Base-by-base conservation (phyloP, 495 filamentous ascomycete species). In the Hyaloscypha hepaticicola region DNA sequence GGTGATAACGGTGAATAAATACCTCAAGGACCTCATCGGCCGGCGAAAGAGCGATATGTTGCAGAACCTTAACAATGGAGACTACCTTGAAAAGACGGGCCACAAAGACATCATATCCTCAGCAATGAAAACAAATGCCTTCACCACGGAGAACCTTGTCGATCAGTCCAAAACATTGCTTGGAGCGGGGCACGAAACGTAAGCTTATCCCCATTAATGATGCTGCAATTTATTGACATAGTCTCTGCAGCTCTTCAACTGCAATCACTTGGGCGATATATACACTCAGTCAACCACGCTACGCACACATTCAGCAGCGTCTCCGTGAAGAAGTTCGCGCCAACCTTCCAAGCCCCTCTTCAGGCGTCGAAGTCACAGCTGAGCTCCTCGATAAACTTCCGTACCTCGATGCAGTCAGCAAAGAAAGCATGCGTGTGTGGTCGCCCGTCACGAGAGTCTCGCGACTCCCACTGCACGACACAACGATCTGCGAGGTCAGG, bases 81-180 rank as follows among this genome's bases (percentile, higher is more conserved):
- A 65, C n/a, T 50, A 58, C 24, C 29, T 19, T 28, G 45, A 53
- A 5, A 66, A 66, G 28, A 68, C 70, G 11, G 71, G 70, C 7
- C 63, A 56, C 27, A 76, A 75, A 63, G 77, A 80, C 60, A 79
- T 83, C 25, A 74, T 83, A 16, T 71, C 79, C 4, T 74, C 80
- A 25, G 77, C 80, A n/a, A 73, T 77, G 34, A 74, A 74, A 16
- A 75, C 74, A 49, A 63, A 58, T 1, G 67, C 63, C 4, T 73
- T 82, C 14, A 76, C 72, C 0, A 75, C 76, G 51, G 76, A 80
- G 24, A 77, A 74, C 12, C 77, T 83, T 70, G 74, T 78, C 16
- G 77, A 83, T 62, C 81, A 83, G 65, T 73, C 81, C 61, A 81
- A 81, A 76, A 61, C 62, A 63, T 55, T 73, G 69, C 33, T 67